phyloP scores from a whole-genome alignment of 2,329 filamentous ascomycete species.

The Fonsecaea pedrosoi region DNA sequence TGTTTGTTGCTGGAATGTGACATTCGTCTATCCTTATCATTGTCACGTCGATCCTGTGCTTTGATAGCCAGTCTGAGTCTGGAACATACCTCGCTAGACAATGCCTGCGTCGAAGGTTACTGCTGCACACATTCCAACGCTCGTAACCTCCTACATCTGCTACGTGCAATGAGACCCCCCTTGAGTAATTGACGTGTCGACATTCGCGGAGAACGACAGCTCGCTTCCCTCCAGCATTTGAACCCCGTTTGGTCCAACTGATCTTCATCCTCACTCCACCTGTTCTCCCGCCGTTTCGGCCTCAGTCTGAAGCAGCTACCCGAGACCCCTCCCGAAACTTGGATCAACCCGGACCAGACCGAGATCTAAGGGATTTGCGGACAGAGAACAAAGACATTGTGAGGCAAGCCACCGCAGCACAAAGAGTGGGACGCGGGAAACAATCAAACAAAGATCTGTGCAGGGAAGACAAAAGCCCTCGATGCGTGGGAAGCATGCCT shows the following conservation, averaged over 20 bases:
- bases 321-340: constrained; percentile 17
- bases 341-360: constrained; percentile 1
- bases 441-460: constrained; percentile 15
- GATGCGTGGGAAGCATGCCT: constrained; percentile 34
- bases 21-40: constrained; percentile 14
- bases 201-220: neutral
- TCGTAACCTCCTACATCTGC: constrained; percentile 3
- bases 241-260: neutral
- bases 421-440: constrained; percentile 13
- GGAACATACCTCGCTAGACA: constrained; percentile 4
- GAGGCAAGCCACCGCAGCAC: constrained; percentile 13
- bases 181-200: constrained; percentile 3
- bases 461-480: constrained; percentile 7
- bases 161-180: constrained; percentile 6
- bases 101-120: constrained; percentile 18
- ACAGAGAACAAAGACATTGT: constrained; percentile 28
- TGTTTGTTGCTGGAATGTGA: neutral
- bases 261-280: neutral
- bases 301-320: constrained; percentile 23
- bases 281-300: neutral
- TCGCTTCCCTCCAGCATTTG: neutral
- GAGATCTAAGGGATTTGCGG: neutral
- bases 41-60: neutral
- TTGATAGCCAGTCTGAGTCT: neutral
- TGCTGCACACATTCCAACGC: constrained; percentile 29